These are phyloP conservation scores for Dendrobium huoshanense DNA, from an alignment of 106 monocot species.

Conservation along the genomic window DNA sequence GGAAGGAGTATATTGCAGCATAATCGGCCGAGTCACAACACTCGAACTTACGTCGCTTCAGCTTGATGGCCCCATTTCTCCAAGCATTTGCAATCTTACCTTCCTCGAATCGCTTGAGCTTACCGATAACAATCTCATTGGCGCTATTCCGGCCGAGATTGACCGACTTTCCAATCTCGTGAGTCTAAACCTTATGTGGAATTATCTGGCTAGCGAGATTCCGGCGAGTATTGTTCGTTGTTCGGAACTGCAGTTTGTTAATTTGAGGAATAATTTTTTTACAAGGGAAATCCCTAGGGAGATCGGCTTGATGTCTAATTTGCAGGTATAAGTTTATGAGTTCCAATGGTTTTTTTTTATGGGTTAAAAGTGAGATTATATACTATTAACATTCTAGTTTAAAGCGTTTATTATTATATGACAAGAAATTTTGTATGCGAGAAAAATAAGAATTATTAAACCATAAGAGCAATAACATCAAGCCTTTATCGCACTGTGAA, in stretches of 20 bases:
- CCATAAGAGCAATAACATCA: no score
- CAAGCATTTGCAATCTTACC: slow-evolving; percentile 29
- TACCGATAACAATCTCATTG: slow-evolving; percentile 17
- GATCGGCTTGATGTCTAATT: neutral
- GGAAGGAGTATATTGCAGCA: slow-evolving; percentile 32
- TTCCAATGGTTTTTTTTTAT: no score
- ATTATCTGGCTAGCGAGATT: slow-evolving; percentile 15
- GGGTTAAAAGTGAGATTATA: no score
- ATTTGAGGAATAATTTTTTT: slow-evolving; percentile 5
- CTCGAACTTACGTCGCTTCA: slow-evolving; percentile 18
- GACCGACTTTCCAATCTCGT: slow-evolving; percentile 9
- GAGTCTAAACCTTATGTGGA: slow-evolving; percentile 21
- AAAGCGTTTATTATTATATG: no score
- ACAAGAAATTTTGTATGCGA: no score
- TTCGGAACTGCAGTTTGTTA: neutral
- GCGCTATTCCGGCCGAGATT: slow-evolving; percentile 25
- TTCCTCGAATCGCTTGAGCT: slow-evolving; percentile 27
- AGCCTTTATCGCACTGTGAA: no score
- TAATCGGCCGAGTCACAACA: slow-evolving; percentile 7
- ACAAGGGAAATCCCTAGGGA: slow-evolving; percentile 6
- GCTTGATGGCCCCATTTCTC: slow-evolving; percentile 32
- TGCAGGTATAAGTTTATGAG: neutral
- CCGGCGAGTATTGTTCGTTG: slow-evolving; percentile 2
- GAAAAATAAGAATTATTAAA: no score
- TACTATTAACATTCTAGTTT: no score